Base-by-base conservation (phyloP, 1,139 yeast genomes). In the Suhomyces coccinellae region DNA sequence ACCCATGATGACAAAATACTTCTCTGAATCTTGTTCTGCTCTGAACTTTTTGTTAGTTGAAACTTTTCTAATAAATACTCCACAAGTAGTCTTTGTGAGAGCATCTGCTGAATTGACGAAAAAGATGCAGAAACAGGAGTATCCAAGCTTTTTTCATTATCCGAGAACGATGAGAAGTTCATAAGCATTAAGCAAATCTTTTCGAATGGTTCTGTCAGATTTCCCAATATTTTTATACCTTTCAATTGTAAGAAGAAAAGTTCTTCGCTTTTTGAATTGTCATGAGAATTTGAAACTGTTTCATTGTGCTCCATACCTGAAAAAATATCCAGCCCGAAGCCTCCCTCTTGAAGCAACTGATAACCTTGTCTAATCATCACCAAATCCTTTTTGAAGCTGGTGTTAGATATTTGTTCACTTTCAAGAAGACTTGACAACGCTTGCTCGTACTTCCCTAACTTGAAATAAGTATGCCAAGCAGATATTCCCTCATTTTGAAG, bases 1-100 rank as follows among this genome's bases (percentile, higher is more conserved):
- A 91, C 80, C 97, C 97, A 91, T 47, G 86, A 80, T 0, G 91
- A 81, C n/a, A 91, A 62, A 46, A 89, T 74, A 0, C 77, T 70
- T 31, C 77, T 66, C 56, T 85, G 86, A 58, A 87, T 77, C 36
- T 68, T 65, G 46, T 67, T 69, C 14, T 61, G 65, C 32, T 65
- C 75, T 51, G 46, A 57, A 38, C 48, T 69, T 62, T 48, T 72
- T 56, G 53, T 77, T 49, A 52, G 53, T 43, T 36, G 62, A 41
- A 87, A 72, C 53, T 87, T 85, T 0, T 75, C 67, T 4, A 67
- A 54, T 17, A 91, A 68, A 54, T 86, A 88, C 40, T 72, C 76
- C 39, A 82, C 67, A 35, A 91, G 62, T 15, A 73, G 52, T 31
- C 54, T 57, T 37, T 66, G 67, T 9, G 71, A 59, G 4, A 58